Percentiles rank a stretch among this genome's conserved stretches.
Evolutionary conservation across 2,329 filamentous ascomycete species (phyloP).

Genomic region (Aspergillus glaucus): DNA sequence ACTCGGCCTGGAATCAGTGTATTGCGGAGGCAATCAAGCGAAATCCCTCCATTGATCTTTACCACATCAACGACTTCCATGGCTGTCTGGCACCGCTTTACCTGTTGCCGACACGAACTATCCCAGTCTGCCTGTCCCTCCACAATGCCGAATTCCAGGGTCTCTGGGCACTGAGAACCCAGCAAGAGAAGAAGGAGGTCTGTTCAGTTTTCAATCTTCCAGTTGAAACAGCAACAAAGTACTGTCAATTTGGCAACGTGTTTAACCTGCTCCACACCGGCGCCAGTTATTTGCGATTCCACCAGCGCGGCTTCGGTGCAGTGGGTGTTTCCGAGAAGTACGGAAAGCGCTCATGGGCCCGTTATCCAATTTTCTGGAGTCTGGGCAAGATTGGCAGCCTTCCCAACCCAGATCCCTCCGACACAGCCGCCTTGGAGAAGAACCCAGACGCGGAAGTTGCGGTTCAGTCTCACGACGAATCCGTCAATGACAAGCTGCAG

Average conservation of each 20-base stretch:
- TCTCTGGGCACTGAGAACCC: slow-evolving; percentile 60
- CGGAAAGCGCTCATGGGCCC: slow-evolving; percentile 59
- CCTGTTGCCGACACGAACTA: slow-evolving; percentile 52
- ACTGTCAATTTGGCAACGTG: slow-evolving; percentile 62
- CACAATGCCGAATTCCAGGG: slow-evolving; percentile 67
- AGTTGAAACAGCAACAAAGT: slow-evolving; percentile 51
- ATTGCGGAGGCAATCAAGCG: slow-evolving; percentile 58
- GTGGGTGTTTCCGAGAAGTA: slow-evolving; percentile 65
- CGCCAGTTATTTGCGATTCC: slow-evolving; percentile 58
- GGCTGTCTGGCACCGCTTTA: slow-evolving; percentile 59
- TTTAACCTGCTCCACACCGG: slow-evolving; percentile 65
- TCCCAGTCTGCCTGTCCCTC: slow-evolving; percentile 58
- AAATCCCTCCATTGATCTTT: slow-evolving; percentile 54
- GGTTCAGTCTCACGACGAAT: slow-evolving; percentile 48
- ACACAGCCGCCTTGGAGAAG: slow-evolving; percentile 56
- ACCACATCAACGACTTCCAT: slow-evolving; percentile 63
- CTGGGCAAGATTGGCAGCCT: slow-evolving; percentile 56
- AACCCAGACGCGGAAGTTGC: slow-evolving; percentile 45
- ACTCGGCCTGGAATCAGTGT: slow-evolving; percentile 65
- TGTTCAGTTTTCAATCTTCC: slow-evolving; percentile 59
- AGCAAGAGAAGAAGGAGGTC: slow-evolving; percentile 56
- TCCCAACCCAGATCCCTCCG: slow-evolving; percentile 60
- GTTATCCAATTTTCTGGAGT: slow-evolving; percentile 66
- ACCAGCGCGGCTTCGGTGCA: slow-evolving; percentile 62
- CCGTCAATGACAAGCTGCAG: slow-evolving; percentile 51